These are phyloP conservation scores for Fusarium oxysporum DNA, from an alignment of 2,329 filamentous ascomycete species.

Conservation along the genomic window DNA sequence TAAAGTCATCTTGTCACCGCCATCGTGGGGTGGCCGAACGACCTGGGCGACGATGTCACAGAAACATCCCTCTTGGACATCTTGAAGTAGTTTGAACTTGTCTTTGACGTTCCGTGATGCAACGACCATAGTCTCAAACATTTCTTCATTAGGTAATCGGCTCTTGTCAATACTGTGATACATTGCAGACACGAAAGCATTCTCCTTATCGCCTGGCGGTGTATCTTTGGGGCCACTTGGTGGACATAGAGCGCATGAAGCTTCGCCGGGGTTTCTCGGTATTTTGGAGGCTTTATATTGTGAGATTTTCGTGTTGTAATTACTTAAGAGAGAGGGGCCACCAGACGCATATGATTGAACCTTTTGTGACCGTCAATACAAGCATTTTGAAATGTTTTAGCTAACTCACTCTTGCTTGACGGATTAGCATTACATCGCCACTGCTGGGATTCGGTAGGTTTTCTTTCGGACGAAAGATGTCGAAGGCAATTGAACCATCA, in stretches of 20 bases:
- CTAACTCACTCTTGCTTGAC: conserved; percentile 62
- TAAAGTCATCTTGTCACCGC: conserved; percentile 64
- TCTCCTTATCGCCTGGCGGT: conserved; percentile 45
- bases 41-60: conserved; percentile 80
- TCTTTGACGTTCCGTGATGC: conserved; percentile 59
- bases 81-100: conserved; percentile 74
- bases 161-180: conserved; percentile 59
- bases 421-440: conserved; percentile 58
- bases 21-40: conserved; percentile 62
- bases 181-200: conserved; percentile 61
- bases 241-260: conserved; percentile 47
- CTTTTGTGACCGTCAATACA: conserved; percentile 47
- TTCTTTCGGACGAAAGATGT: conserved; percentile 68
- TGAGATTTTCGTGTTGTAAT: conserved; percentile 56
- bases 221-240: conserved; percentile 34
- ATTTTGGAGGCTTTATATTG: conserved; percentile 54
- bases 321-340: conserved; percentile 58
- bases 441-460: conserved; percentile 61
- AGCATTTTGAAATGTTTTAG: not conserved
- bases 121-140: conserved; percentile 56
- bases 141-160: conserved; percentile 54
- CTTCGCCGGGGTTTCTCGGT: conserved; percentile 51
- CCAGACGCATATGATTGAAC: conserved; percentile 53
- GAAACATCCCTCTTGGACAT: conserved; percentile 68
- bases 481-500: conserved; percentile 58